Conservation (phyloP, 768 basidiomycete genomes). For the Amanita brunnescens region DNA sequence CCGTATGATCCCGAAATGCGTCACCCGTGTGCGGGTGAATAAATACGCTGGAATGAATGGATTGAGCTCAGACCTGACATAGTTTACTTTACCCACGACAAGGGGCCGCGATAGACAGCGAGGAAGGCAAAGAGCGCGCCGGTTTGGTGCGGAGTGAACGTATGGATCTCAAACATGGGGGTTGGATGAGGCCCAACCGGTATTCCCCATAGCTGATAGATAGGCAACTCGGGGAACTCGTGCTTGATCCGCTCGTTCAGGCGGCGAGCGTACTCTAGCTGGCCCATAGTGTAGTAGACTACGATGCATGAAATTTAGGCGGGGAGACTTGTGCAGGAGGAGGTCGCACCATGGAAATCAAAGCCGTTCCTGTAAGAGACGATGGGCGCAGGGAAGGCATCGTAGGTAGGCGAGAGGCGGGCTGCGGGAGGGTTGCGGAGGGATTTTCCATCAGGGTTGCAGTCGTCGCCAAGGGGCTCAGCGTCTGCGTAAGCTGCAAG, state of each 20-base stretch:
- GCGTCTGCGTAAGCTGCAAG: constrained; percentile 15
- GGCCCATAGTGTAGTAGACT: constrained; percentile 58
- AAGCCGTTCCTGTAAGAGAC: constrained; percentile 48
- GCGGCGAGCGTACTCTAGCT: constrained; percentile 41
- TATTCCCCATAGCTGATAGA: constrained; percentile 54
- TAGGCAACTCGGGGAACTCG: constrained; percentile 68
- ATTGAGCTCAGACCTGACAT: too few relatives aligned
- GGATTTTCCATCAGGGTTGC: constrained; percentile 51
- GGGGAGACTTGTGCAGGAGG: too few relatives aligned
- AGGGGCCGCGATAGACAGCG: constrained; percentile 57
- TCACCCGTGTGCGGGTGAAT: constrained; percentile 66
- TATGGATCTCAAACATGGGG: constrained; percentile 67
- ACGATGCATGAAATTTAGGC: too few relatives aligned
- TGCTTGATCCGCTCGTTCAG: constrained; percentile 50
- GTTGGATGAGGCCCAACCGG: constrained; percentile 61
- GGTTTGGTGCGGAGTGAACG: constrained; percentile 57
- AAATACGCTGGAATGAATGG: constrained; percentile 50
- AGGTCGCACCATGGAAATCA: too few relatives aligned
- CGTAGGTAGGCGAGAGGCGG: constrained; percentile 39
- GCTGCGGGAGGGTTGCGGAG: constrained; percentile 37
- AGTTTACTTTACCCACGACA: constrained; percentile 64
- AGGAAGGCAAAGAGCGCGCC: constrained; percentile 65
- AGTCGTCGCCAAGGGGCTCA: constrained; percentile 29
- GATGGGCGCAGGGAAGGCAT: constrained; percentile 48
- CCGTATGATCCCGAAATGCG: constrained; percentile 49